Evolutionary conservation across 179 eudicot species (phyloP).

Genomic region (Spergularia azorica): DNA sequence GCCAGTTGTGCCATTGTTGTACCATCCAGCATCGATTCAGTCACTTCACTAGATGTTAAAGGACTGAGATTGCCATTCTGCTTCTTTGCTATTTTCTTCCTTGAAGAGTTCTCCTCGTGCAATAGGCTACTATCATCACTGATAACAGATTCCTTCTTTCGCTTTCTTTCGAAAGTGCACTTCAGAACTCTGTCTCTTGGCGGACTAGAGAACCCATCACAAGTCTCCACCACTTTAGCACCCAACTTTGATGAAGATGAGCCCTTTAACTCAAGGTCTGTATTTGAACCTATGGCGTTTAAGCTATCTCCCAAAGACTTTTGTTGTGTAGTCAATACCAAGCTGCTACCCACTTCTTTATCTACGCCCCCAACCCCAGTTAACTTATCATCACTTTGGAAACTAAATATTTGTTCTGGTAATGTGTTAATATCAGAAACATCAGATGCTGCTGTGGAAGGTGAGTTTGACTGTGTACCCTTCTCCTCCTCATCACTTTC

Average conservation of each 20-base stretch:
- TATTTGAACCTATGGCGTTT: conserved; percentile 17
- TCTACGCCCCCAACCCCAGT: conserved; percentile 27
- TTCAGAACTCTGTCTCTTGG: conserved; percentile 56
- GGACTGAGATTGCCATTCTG: conserved; percentile 29
- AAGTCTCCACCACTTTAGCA: conserved; percentile 22
- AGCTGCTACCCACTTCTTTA: conserved; percentile 27
- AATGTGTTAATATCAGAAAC: conserved; percentile 10
- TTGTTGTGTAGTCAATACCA: conserved; percentile 24
- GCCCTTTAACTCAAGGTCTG: conserved; percentile 32
- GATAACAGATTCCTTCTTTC: conserved; percentile 48
- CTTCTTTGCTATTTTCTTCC: conserved; percentile 32
- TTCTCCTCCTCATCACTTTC: conserved; percentile 19
- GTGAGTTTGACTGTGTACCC: conserved; percentile 7
- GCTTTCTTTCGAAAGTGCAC: conserved; percentile 80
- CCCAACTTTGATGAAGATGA: conserved; percentile 15
- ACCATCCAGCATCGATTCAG: conserved; percentile 59
- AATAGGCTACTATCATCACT: conserved; percentile 32
- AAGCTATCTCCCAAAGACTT: conserved; percentile 21
- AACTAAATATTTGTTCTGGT: conserved; percentile 1
- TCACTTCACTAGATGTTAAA: conserved; percentile 21
- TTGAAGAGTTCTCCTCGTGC: conserved; percentile 34
- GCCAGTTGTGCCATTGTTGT: conserved; percentile 51
- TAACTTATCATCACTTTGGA: conserved; percentile 12
- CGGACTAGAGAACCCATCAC: conserved; percentile 28
- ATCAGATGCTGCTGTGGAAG: conserved; percentile 5